Base-by-base conservation (phyloP, 2,329 filamentous ascomycete species). In the Dactylonectria estremocensis region DNA sequence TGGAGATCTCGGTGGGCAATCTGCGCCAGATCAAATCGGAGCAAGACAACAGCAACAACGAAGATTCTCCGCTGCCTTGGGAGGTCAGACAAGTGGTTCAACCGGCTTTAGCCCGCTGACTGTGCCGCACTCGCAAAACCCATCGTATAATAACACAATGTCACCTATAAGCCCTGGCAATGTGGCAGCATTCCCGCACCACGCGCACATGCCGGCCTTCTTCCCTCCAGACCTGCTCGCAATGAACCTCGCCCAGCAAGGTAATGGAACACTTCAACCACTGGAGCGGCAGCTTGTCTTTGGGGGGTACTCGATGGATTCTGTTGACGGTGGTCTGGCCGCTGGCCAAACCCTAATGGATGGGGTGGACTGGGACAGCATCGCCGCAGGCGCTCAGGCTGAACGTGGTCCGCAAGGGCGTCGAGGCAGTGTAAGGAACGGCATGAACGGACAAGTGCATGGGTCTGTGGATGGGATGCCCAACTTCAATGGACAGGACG, bases 231-330 rank as follows among this genome's bases (percentile, higher is more conserved):
- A 90, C 75, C 77, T 91, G 43, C 83, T 90, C n/a, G 79, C 83
- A 5, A 80, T 89, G 69, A 84, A 84, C 4, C 80, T 91, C 16
- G 80, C 82, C 22, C 86, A 85, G 74, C 85, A 84, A 64, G 79
- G 81, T 20, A 82, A 84, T 66, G 83, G 82, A 2, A 85, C 90
- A 60, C 82, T 94, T 28, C 90, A 91, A 10, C 90, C 93, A 67
- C 87, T 95, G 14, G 92, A 95, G 74, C 87, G 92, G 3, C 92
- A 94, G 75, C 89, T 95, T 69, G 91, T 94, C 2, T 93, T 94
- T 69, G 91, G 90, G 43, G 92, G 91, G 1, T 95, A 95, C 76
- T 89, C 73, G 81, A 90, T 78, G 71, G 85, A 88, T 45, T 78
- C 83, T 2, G 79, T 78, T 8, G 78, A 79, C 10, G 82, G 71